Evolutionary conservation across 2,329 filamentous ascomycete species (phyloP).

Genomic region (Fusarium zealandicum): DNA sequence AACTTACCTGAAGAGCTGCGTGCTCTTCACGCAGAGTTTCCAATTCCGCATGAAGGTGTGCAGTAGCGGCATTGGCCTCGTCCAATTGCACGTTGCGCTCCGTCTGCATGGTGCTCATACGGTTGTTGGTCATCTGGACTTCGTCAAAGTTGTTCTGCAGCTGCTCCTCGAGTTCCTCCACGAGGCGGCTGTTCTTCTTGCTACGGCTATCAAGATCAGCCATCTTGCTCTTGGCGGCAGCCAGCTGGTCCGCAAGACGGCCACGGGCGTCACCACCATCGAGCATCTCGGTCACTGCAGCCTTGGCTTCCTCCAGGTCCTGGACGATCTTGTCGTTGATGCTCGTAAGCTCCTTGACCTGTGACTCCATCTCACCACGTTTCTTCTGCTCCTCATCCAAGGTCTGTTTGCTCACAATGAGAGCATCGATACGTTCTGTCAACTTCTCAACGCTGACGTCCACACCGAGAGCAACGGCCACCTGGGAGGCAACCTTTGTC

Average conservation of each 20-base stretch:
- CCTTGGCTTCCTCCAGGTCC: slow-evolving; percentile 68
- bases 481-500: slow-evolving; percentile 68
- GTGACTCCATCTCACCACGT: slow-evolving; percentile 61
- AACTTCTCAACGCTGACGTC: slow-evolving; percentile 74
- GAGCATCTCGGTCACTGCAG: slow-evolving; percentile 61
- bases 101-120: slow-evolving; percentile 80
- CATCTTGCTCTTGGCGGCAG: slow-evolving; percentile 71
- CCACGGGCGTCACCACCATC: slow-evolving; percentile 54
- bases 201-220: slow-evolving; percentile 70
- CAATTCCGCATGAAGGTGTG: slow-evolving; percentile 71
- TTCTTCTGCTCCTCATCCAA: slow-evolving; percentile 66
- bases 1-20: slow-evolving; percentile 75
- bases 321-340: slow-evolving; percentile 67
- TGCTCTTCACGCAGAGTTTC: slow-evolving; percentile 74
- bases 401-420: slow-evolving; percentile 66
- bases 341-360: slow-evolving; percentile 61
- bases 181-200: slow-evolving; percentile 88
- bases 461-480: slow-evolving; percentile 66
- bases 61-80: slow-evolving; percentile 73
- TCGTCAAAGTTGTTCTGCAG: slow-evolving; percentile 95
- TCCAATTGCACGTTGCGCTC: slow-evolving; percentile 79
- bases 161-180: slow-evolving; percentile 97
- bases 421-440: slow-evolving; percentile 64
- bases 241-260: slow-evolving; percentile 62
- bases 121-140: slow-evolving; percentile 83